A percentile compares a stretch with the other conserved stretches of the same genome.
Evolutionary conservation across 352 stramenopile species (phyloP).

Genomic region (Phytophthora fragariae): DNA sequence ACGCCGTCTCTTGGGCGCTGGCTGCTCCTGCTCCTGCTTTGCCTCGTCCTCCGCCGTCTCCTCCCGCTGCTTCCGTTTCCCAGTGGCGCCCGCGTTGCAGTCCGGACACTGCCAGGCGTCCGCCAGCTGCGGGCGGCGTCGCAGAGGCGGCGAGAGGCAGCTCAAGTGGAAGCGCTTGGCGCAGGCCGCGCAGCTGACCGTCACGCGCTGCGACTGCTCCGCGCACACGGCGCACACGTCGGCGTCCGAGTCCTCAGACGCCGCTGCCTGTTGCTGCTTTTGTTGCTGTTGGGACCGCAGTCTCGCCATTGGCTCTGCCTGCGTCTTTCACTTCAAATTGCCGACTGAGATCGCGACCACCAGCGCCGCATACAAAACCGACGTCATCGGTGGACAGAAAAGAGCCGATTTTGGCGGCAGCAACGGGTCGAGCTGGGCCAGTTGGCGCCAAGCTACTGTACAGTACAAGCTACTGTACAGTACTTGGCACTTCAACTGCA

Average conservation of each 20-base stretch:
- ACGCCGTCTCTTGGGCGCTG: slow-evolving; percentile 25
- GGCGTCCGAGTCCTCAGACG: slow-evolving; percentile 11
- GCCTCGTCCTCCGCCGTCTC: not conserved
- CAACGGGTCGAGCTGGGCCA: not conserved
- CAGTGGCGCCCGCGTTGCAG: slow-evolving; percentile 29
- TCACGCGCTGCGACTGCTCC: slow-evolving; percentile 49
- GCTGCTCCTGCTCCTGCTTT: slow-evolving; percentile 9
- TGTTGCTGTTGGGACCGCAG: slow-evolving; percentile 15
- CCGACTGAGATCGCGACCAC: slow-evolving; percentile 11
- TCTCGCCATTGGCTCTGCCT: slow-evolving; percentile 27
- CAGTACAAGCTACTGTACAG: too few species aligned
- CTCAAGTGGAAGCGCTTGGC: slow-evolving; percentile 55
- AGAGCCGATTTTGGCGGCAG: slow-evolving; percentile 19
- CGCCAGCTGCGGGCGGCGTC: slow-evolving; percentile 47
- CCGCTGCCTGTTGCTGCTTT: too few species aligned
- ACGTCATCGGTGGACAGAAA: slow-evolving; percentile 15
- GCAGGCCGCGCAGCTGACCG: slow-evolving; percentile 55
- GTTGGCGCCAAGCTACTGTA: slow-evolving; percentile 19
- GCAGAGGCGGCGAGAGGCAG: slow-evolving; percentile 62
- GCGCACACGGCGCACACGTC: slow-evolving; percentile 50
- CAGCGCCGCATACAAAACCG: not conserved
- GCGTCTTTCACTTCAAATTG: slow-evolving; percentile 37
- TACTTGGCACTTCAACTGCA: not conserved
- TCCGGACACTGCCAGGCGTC: slow-evolving; percentile 52
- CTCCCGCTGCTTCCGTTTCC: not conserved